Evolutionary conservation across 176 grass and related monocot genomes (phyloP).

Genomic region (Olyra latifolia): DNA sequence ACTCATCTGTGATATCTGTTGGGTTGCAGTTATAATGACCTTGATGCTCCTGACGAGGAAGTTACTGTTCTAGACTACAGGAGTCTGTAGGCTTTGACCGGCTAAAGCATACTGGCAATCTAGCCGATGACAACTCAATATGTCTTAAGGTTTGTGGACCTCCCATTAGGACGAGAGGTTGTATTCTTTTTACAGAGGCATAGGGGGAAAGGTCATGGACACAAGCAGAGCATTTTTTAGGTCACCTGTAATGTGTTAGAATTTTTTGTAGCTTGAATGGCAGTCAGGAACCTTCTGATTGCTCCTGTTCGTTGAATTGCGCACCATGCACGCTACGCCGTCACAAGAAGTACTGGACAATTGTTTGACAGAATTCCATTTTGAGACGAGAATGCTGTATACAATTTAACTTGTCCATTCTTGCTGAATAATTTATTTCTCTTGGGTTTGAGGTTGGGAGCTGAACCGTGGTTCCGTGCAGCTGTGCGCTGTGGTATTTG

Average conservation of each 20-base stretch:
- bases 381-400: background rate
- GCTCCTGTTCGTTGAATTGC: slow-evolving; percentile 14
- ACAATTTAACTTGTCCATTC: background rate
- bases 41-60: slow-evolving; percentile 98
- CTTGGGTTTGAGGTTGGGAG: background rate
- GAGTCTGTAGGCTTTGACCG: slow-evolving; percentile 68
- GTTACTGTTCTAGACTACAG: slow-evolving; percentile 98
- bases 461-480: background rate
- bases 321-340: background rate
- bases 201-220: background rate
- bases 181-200: slow-evolving; percentile 5
- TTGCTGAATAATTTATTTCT: slow-evolving; percentile 11
- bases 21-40: slow-evolving; percentile 82
- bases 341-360: background rate
- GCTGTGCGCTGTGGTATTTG: background rate
- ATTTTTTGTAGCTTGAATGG: slow-evolving; percentile 26
- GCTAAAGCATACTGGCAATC: background rate
- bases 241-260: background rate
- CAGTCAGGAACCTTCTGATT: background rate
- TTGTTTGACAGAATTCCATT: background rate
- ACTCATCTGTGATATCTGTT: slow-evolving; percentile 6
- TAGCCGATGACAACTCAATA: slow-evolving; percentile 19
- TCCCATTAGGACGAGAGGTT: slow-evolving; percentile 5
- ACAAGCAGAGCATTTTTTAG: slow-evolving; percentile 24
- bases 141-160: background rate